Conservation (phyloP, 805 yeast species). For the Wickerhamomyces alni region DNA sequence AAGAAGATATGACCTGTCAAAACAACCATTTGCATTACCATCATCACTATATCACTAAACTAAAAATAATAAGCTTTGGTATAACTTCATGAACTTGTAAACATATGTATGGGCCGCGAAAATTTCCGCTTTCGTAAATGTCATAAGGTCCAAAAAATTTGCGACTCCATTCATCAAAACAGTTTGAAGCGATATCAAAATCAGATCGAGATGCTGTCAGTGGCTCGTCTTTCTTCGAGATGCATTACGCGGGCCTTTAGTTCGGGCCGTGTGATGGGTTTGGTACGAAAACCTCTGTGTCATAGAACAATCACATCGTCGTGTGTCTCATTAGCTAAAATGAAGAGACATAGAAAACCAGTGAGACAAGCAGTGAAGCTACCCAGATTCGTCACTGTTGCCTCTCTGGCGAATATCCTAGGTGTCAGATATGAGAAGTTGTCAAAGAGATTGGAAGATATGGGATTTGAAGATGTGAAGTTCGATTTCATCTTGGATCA, state of each 20-base stretch:
- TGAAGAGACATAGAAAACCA: background rate
- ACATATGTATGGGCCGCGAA: background rate
- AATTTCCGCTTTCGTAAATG: background rate
- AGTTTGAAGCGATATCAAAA: too few species aligned
- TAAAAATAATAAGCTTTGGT: too few species aligned
- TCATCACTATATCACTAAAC: too few species aligned
- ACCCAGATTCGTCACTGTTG: slow-evolving; percentile 74
- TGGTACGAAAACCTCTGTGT: background rate
- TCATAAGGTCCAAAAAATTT: background rate
- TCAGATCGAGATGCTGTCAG: too few species aligned
- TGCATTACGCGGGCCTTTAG: too few species aligned
- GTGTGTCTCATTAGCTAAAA: background rate
- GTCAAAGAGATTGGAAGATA: slow-evolving; percentile 46
- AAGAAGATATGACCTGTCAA: slow-evolving; percentile 11
- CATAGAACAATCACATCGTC: background rate
- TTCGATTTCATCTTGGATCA: slow-evolving; percentile 77
- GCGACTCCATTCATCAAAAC: too few species aligned
- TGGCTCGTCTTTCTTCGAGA: too few species aligned
- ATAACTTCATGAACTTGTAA: too few species aligned
- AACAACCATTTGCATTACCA: too few species aligned
- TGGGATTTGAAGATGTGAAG: slow-evolving; percentile 68
- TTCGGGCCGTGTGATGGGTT: too few species aligned
- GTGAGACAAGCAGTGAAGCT: slow-evolving; percentile 29
- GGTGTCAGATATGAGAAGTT: slow-evolving; percentile 59
- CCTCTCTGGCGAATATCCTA: slow-evolving; percentile 70